Conservation (phyloP, 768 basidiomycete species). For the Hypholoma fasciculare region DNA sequence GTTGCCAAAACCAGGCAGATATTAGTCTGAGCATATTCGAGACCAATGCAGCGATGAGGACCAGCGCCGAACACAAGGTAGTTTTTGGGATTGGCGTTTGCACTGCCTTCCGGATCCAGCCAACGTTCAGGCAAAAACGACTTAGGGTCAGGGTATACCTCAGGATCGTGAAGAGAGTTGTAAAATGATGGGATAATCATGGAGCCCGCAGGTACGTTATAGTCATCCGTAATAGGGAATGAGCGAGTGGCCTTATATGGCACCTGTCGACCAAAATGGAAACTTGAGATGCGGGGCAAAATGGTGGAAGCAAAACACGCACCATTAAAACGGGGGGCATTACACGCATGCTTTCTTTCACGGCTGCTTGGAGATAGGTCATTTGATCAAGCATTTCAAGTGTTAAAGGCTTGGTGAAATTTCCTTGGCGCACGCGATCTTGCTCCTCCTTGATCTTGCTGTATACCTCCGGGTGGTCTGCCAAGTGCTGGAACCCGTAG, state of each 20-base stretch:
- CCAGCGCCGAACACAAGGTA: conserved; percentile 96
- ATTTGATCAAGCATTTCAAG: conserved; percentile 90
- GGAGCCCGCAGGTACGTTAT: conserved; percentile 86
- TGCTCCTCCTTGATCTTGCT: conserved; percentile 92
- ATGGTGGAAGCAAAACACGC: conserved; percentile 18
- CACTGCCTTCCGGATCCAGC: conserved; percentile 78
- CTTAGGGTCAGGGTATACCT: conserved; percentile 86
- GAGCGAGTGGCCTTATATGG: conserved; percentile 90
- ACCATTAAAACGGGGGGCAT: conserved; percentile 98
- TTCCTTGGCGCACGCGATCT: conserved; percentile 75
- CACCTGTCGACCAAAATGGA: conserved; percentile 48
- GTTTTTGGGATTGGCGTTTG: conserved; percentile 87
- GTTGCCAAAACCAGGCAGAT: conserved; percentile 83
- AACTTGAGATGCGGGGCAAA: conserved; percentile 6
- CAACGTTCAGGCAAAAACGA: conserved; percentile 86
- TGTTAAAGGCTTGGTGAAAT: conserved; percentile 74
- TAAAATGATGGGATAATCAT: conserved; percentile 97
- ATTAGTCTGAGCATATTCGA: conserved; percentile 93
- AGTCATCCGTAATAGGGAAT: conserved; percentile 91
- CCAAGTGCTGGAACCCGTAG: conserved; percentile 94
- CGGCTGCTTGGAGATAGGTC: conserved; percentile 89
- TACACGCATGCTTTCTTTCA: conserved; percentile 90
- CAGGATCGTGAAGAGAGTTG: conserved; percentile 88
- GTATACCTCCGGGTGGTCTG: conserved; percentile 87
- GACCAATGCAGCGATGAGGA: conserved; percentile 89